Percentiles rank a stretch among this genome's conserved stretches.
These are phyloP conservation scores for Microbotryum scabiosae DNA, from an alignment of 1,284 basidiomycete genomes.

Conservation along the genomic window DNA sequence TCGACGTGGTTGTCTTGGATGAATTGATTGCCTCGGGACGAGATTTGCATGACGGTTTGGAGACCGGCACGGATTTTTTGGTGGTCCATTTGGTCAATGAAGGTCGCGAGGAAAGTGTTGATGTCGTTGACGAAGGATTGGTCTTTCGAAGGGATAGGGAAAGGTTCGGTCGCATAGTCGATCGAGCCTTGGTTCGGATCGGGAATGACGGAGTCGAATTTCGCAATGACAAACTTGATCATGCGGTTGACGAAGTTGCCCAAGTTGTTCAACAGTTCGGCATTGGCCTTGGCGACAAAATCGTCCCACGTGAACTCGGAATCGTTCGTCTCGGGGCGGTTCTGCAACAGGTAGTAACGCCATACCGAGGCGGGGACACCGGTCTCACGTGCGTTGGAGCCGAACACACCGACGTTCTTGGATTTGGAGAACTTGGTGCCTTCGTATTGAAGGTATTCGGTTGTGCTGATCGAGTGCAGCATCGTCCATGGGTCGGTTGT, in stretches of 20 bases:
- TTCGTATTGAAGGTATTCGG: conserved; percentile 97
- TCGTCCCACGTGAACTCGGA: conserved; percentile 96
- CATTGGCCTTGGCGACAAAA: conserved; percentile 91
- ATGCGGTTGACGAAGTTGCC: conserved; percentile 97
- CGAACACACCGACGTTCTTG: conserved; percentile 93
- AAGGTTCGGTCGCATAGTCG: conserved; percentile 53
- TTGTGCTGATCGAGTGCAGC: conserved; percentile 89
- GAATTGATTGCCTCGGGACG: conserved; percentile 87
- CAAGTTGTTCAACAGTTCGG: conserved; percentile 88
- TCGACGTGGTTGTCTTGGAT: conserved; percentile 84
- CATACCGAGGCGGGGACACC: conserved; percentile 89
- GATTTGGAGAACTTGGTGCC: conserved; percentile 99
- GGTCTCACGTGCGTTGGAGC: conserved; percentile 86
- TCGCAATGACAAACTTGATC: conserved; percentile 82
- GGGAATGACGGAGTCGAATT: conserved; percentile 72
- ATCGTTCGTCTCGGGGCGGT: conserved; percentile 87
- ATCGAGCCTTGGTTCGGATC: conserved; percentile 48
- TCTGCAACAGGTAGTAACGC: conserved; percentile 92
- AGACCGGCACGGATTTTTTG: conserved; percentile 85
- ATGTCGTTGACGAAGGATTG: conserved; percentile 71
- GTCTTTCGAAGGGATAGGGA: conserved; percentile 51
- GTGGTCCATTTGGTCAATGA: conserved; percentile 78
- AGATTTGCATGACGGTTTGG: conserved; percentile 80
- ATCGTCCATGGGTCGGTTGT: conserved; percentile 90
- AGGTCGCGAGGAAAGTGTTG: conserved; percentile 70